A percentile compares a stretch with the other conserved stretches of the same genome.
Evolutionary conservation across 2,329 filamentous ascomycete species (phyloP).

Genomic region (Aspergillus texensis): DNA sequence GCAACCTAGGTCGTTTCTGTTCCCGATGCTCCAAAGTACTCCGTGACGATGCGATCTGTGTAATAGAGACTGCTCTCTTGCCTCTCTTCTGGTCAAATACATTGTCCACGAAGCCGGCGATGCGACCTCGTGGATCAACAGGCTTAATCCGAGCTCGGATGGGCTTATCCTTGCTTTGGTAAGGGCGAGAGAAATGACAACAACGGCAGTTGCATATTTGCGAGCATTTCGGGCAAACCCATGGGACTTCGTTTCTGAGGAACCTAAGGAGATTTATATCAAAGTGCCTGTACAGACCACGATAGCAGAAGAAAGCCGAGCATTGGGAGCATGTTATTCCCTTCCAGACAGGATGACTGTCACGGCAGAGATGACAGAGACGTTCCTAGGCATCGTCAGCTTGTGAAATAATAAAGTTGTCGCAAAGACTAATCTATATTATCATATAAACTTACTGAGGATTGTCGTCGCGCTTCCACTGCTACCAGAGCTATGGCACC

Average conservation of each 20-base stretch:
- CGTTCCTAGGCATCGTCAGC: slow-evolving; percentile 26
- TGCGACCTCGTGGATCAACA: slow-evolving; percentile 34
- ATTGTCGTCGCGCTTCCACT: slow-evolving; percentile 27
- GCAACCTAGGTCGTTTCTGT: slow-evolving; percentile 13
- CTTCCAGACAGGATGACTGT: slow-evolving; percentile 40
- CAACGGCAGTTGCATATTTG: slow-evolving; percentile 40
- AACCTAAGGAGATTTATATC: slow-evolving; percentile 35
- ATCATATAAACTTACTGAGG: slow-evolving; percentile 20
- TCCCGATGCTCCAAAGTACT: slow-evolving; percentile 1
- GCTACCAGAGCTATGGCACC: slow-evolving; percentile 28
- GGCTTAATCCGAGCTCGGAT: slow-evolving; percentile 36
- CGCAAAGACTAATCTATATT: slow-evolving; percentile 12
- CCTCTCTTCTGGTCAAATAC: slow-evolving; percentile 41
- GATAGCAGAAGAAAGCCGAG: slow-evolving; percentile 40
- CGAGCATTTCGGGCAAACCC: slow-evolving; percentile 39
- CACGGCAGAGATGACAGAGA: slow-evolving; percentile 41
- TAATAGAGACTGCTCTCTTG: slow-evolving; percentile 15
- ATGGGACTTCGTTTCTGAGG: slow-evolving; percentile 31
- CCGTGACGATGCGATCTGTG: slow-evolving; percentile 10
- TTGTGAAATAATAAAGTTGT: not conserved
- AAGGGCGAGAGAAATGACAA: slow-evolving; percentile 37
- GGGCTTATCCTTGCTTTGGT: slow-evolving; percentile 38
- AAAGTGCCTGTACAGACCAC: slow-evolving; percentile 40
- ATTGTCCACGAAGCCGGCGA: slow-evolving; percentile 41
- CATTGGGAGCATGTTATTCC: slow-evolving; percentile 36